Conservation (phyloP, 139 green algal genomes). For the Desmodesmus armatus region DNA sequence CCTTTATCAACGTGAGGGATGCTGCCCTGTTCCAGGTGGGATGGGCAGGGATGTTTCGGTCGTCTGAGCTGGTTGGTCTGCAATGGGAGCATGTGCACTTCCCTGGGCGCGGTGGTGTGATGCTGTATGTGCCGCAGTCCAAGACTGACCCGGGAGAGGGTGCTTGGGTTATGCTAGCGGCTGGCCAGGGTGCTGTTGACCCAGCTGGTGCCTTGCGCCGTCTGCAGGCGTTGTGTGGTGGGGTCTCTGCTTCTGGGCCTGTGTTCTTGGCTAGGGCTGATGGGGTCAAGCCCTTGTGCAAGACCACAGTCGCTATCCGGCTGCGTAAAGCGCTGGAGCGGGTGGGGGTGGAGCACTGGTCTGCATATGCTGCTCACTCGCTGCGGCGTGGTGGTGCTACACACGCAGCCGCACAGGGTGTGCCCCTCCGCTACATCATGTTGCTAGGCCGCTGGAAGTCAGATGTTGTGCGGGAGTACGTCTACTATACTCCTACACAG, state of each 20-base stretch:
- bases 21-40: background rate
- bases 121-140: conserved; percentile 21
- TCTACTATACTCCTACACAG: background rate
- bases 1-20: background rate
- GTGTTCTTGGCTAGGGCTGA: background rate
- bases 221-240: background rate
- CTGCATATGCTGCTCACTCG: background rate
- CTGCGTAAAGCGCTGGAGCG: background rate
- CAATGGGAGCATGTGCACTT: conserved; percentile 24
- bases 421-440: background rate
- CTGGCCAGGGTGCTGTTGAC: background rate
- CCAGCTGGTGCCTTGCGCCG: background rate
- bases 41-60: conserved; percentile 25
- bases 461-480: conserved; percentile 30
- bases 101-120: background rate
- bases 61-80: conserved; percentile 8
- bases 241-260: background rate
- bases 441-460: conserved; percentile 29
- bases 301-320: background rate
- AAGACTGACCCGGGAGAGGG: conserved; percentile 31
- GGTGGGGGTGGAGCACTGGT: background rate
- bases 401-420: background rate
- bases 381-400: conserved; percentile 12
- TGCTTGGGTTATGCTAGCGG: conserved; percentile 1
- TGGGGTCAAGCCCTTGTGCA: background rate